Conservation (phyloP, 2,329 filamentous ascomycete species). For the Penicillium concentricum region DNA sequence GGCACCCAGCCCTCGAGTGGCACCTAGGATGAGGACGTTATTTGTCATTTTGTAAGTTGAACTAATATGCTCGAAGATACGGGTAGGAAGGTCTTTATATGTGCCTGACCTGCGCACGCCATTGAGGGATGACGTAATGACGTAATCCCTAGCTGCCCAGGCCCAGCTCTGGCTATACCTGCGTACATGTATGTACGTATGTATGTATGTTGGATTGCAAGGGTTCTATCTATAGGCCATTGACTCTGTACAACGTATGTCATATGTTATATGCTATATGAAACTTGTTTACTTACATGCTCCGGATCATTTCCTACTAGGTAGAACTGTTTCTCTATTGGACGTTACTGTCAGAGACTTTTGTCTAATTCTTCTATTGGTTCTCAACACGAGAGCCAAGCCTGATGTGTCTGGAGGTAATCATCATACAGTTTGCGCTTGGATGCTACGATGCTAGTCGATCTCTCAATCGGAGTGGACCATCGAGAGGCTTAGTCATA, state of each 20-base stretch:
- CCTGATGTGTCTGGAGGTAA: not conserved
- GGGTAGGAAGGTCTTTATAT: not conserved
- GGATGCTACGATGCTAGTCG: not conserved
- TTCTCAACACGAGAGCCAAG: not conserved
- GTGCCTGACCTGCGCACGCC: not conserved
- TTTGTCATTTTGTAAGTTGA: slow-evolving; percentile 28
- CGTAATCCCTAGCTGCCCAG: too few relatives aligned
- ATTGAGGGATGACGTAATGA: not conserved
- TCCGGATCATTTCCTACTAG: not conserved
- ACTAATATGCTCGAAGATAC: not conserved
- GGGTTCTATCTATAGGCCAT: not conserved
- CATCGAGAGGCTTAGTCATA: not conserved
- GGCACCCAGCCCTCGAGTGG: slow-evolving; percentile 66
- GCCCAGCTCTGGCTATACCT: too few relatives aligned
- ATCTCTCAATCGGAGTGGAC: not conserved
- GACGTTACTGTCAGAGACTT: not conserved
- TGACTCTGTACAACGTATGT: not conserved
- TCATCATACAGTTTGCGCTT: not conserved
- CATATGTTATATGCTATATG: not conserved
- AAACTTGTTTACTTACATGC: too few relatives aligned
- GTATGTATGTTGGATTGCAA: not conserved
- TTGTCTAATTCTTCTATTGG: not conserved
- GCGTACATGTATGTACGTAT: too few relatives aligned
- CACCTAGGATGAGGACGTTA: slow-evolving; percentile 63
- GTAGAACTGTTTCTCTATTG: not conserved